Conservation (phyloP, 1,139 yeast species). For the Kodamaea alishanica region DNA sequence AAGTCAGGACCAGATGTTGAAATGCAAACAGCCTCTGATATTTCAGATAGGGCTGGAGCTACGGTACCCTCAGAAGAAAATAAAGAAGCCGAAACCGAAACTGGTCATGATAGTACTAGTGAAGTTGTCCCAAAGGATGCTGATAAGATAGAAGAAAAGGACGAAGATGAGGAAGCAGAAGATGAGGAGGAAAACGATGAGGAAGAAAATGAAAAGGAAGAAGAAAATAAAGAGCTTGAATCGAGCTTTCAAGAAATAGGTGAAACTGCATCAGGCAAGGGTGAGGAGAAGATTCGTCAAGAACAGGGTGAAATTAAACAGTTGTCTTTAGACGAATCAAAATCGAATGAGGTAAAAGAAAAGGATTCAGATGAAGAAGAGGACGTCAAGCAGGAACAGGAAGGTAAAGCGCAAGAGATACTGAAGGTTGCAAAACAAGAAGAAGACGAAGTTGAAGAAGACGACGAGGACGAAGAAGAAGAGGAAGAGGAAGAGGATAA, state of each 20-base stretch:
- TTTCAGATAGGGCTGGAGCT: not conserved
- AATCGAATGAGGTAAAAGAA: not conserved
- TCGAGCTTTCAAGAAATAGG: not conserved
- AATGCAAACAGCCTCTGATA: no score
- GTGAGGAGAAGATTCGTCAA: no score
- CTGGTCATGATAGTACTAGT: not conserved
- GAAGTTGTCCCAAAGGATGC: not conserved
- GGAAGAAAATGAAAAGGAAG: conserved; percentile 1
- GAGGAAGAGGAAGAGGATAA: conserved; percentile 4
- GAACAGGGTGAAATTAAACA: no score
- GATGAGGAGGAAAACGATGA: conserved; percentile 1
- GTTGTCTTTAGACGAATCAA: no score
- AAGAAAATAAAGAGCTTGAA: not conserved
- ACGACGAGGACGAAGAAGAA: conserved; percentile 1
- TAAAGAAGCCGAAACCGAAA: conserved; percentile 2
- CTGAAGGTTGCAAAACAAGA: not conserved
- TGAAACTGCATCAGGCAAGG: not conserved
- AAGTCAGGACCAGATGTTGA: no score
- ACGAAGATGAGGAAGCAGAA: conserved; percentile 2
- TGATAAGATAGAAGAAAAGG: conserved; percentile 2
- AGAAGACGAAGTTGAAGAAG: conserved; percentile 1
- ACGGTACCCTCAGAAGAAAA: not conserved
- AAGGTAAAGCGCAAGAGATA: not conserved
- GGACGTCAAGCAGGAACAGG: not conserved
- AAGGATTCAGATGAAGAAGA: conserved; percentile 1